Evolutionary conservation across 495 filamentous ascomycete species (phyloP), one percentile per base, ranked within the genome.

Genomic region (Penicillium herquei): DNA sequence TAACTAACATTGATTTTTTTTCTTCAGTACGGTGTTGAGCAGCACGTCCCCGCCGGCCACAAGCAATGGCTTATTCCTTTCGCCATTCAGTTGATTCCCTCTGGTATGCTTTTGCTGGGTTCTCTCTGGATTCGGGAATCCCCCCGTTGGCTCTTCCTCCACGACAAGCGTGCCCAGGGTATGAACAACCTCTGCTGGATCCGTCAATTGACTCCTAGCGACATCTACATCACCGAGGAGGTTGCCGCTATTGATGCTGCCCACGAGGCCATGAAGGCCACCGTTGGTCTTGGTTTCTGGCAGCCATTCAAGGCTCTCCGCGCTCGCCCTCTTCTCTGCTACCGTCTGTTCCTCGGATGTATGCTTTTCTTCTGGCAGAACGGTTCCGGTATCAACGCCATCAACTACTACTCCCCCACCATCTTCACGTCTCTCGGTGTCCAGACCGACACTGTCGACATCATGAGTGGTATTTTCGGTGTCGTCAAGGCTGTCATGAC

Each of bases 311-410:
- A 79, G 50, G 74, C 84, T 16, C 73, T 84, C 14, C 74, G 68
- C 41, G 55, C 70, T 8, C 68, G 57, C 42, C 64, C 61, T 17
- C 76, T 74, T 57, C 72, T 86, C 12, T 73, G 77, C 58, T 89
- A 79, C 74, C 81, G 85, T 31, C 81, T 88, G 65, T 82, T 87
- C 73, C 72, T 88, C 32, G 84, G 86, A 34, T 80, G 80, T 60
- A 79, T 82, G 72, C 81, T 87, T 31, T 87, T 88, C 76, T 70
- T 87, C 47, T 86, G 79, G 74, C 85, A 88, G 63, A 88, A 88
- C 51, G 75, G 80, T 3, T 80, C 76, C 3, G 84, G 86, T 14
- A 88, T 87, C 69, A 87, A 87, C 49, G 82, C 83, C 21, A 84
- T 87, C 67, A 87, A 87, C 74, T 86, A 85, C 69, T 87, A 85